Base-by-base conservation (phyloP, 129 eudicot genomes). In the Glebionis coronaria region DNA sequence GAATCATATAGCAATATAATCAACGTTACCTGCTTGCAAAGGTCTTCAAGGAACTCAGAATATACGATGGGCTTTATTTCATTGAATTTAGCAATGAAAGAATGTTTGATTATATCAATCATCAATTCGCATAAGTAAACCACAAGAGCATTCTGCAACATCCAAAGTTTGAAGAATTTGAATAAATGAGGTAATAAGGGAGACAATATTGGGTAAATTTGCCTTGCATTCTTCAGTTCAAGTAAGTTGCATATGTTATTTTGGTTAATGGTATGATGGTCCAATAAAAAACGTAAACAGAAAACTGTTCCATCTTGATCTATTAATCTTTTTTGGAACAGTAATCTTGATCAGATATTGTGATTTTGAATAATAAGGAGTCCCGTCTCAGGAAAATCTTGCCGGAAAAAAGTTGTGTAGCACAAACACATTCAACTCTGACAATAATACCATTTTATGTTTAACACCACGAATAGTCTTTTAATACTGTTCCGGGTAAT, bases 41-140 rank as follows among this genome's bases (percentile, higher is more conserved):
- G 98, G 76, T 93, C 98, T 82, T 93, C 98, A 66, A 93, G 89
- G 75, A 83, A 93, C 68, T 93, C 98, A 15, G 98, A 93, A 79
- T 83, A 93, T 35, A 87, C 83, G 25, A 84, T 77, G 62, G 98
- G 98, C 77, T 93, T 93, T 73, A 88, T 74, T 74, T 84, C 92
- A 61, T 93, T 93, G 81, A 93, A 93, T 73, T 93, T 93, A 18
- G 98, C 92, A 50, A 93, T 78, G 71, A 93, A 93, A 29, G 95
- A 93, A 79, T 88, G 98, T 54, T 93, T 93, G 78, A 88, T 82
- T 61, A 88, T 71, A 80, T 93, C 98, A 77, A 93, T 93, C 81
- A 87, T 78, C 80, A 93, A 64, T 81, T 93, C 98, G 73, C 95
- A 88, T 47, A 88, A 27, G 70, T 73, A 88, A 74, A 93, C 98